Conservation (phyloP, 2,329 filamentous ascomycete genomes). For the Neoarthrinium moseri region DNA sequence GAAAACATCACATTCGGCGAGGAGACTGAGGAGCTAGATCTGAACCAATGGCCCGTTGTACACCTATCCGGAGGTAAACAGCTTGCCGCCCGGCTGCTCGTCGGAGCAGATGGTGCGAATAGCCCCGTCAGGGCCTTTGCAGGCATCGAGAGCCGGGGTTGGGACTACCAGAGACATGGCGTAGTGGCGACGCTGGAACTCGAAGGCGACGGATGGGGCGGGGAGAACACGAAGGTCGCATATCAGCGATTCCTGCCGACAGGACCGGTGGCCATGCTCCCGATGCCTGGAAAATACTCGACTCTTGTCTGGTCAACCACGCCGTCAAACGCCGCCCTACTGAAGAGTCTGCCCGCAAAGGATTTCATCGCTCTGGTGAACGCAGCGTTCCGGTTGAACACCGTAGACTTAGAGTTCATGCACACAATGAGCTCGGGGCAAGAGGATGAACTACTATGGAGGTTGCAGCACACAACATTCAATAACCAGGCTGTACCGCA, state of each 20-base stretch:
- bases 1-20: conserved; percentile 76
- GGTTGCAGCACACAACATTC: conserved; percentile 66
- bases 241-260: conserved; percentile 95
- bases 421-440: conserved; percentile 62
- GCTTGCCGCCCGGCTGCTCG: conserved; percentile 78
- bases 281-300: conserved; percentile 77
- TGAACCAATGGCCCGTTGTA: conserved; percentile 86
- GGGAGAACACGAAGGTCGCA: conserved; percentile 65
- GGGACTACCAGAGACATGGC: conserved; percentile 90
- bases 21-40: conserved; percentile 66
- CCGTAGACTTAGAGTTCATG: conserved; percentile 81
- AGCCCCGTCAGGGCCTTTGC: conserved; percentile 90
- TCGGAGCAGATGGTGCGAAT: conserved; percentile 93
- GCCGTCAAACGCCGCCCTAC: conserved; percentile 70
- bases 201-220: conserved; percentile 56
- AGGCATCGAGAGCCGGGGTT: conserved; percentile 79
- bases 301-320: conserved; percentile 96
- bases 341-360: conserved; percentile 70
- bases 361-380: conserved; percentile 90
- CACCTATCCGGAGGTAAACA: conserved; percentile 65
- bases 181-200: conserved; percentile 86
- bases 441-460: conserved; percentile 80
- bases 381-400: conserved; percentile 80
- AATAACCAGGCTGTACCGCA: conserved; percentile 60
- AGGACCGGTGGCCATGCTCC: conserved; percentile 87